Conservation (phyloP, 176 grass and related monocot species). For the Miscanthus lutarioriparius region DNA sequence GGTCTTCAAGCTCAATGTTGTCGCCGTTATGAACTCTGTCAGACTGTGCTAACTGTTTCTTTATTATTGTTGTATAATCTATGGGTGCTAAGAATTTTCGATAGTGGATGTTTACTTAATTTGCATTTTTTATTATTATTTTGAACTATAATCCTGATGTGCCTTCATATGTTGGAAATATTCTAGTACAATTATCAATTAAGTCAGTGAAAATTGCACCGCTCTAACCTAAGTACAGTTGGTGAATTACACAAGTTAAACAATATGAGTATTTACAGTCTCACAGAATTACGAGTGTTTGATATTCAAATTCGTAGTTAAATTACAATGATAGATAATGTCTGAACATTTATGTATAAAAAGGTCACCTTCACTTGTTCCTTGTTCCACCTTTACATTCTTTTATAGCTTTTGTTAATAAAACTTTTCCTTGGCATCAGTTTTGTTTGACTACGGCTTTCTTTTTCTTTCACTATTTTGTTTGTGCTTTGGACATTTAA, state of each 20-base stretch:
- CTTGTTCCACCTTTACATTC: conserved; percentile 25
- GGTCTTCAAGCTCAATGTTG: neutral
- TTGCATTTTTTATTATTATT: neutral
- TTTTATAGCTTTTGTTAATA: neutral
- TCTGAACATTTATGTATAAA: neutral
- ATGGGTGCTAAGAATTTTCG: conserved; percentile 9
- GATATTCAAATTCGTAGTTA: neutral
- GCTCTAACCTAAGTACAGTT: conserved; percentile 1
- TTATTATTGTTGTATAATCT: conserved; percentile 4
- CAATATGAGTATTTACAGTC: neutral
- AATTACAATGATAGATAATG: conserved; percentile 9
- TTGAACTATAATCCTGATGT: conserved; percentile 12
- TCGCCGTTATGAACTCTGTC: neutral
- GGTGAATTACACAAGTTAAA: neutral
- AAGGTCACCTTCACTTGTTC: neutral
- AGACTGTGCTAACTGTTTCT: neutral
- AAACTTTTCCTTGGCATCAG: neutral
- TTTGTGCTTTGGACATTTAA: neutral
- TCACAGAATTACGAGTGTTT: neutral
- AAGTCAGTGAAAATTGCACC: neutral
- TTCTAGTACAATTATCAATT: neutral
- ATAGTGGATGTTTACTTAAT: neutral
- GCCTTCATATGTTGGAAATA: neutral
- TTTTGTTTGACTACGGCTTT: neutral
- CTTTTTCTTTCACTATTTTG: neutral